A percentile compares a stretch with the other conserved stretches of the same genome.
Conservation (phyloP, 1,284 basidiomycete species). For the Trametes hirsuta region DNA sequence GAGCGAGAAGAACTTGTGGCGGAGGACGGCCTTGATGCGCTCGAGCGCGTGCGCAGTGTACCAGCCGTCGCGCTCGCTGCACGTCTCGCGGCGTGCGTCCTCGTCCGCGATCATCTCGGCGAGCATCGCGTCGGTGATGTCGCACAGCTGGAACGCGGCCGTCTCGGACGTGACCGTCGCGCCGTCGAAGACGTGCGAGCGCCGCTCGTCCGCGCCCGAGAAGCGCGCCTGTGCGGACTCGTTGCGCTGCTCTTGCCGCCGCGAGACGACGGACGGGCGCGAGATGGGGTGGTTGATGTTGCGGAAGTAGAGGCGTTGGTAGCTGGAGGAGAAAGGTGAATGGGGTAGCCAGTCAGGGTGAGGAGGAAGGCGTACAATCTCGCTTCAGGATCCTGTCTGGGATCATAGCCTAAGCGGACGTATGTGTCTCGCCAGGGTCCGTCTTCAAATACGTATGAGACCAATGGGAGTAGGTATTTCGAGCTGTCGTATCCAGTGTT, state of each 20-base stretch:
- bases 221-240: conserved; percentile 34
- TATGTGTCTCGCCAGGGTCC: conserved; percentile 94
- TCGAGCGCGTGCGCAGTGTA: conserved; percentile 76
- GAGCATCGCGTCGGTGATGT: conserved; percentile 86
- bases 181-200: conserved; percentile 90
- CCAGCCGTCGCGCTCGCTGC: conserved; percentile 86
- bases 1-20: conserved; percentile 86
- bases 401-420: conserved; percentile 89
- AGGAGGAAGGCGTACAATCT: conserved; percentile 63
- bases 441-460: conserved; percentile 89
- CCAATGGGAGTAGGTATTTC: conserved; percentile 69
- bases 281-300: conserved; percentile 80
- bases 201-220: conserved; percentile 23
- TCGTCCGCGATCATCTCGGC: conserved; percentile 78
- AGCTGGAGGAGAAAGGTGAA: conserved; percentile 47
- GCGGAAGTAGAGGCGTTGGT: conserved; percentile 83
- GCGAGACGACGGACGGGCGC: conserved; percentile 67
- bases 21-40: conserved; percentile 82
- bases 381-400: conserved; percentile 69
- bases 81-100: conserved; percentile 65
- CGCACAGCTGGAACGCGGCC: conserved; percentile 92
- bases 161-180: conserved; percentile 76
- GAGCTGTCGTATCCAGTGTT: conserved; percentile 48
- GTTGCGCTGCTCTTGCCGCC: conserved; percentile 58
- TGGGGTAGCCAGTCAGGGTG: conserved; percentile 4